Base-by-base conservation (phyloP, 1,139 yeast genomes). In the Pneumocystis wakefieldiae region DNA sequence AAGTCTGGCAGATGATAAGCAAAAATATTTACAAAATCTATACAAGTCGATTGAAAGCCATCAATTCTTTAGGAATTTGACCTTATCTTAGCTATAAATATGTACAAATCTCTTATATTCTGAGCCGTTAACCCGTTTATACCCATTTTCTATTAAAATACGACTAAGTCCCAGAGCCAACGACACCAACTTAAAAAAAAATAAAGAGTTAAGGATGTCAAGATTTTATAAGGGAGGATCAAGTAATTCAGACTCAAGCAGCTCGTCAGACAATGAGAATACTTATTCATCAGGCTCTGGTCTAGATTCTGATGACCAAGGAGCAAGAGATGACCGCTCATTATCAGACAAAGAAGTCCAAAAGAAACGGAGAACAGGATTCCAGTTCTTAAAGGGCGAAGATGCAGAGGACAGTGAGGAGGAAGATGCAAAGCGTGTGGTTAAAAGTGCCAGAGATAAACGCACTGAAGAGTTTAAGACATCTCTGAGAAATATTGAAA, bases 401-500 rank as follows among this genome's bases (percentile, higher is more conserved):
- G 80, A 71, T 61, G 75, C 78, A 57, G 84, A 80, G 66, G 86
- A 81, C 67, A 74, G 78, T 60, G 84, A 81, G 65, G 73, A 76
- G 66, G 88, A 84, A 67, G 85, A 81, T 67, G 85, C 83, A 68
- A 86, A 85, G 74, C 87, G 86, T 71, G 89, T 90, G 61, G 97
- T 92, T 70, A 91, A 87, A 76, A 84, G 94, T 66, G 96, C 97
- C 65, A 89, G 87, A 77, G 97, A 91, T 69, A 94, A 91, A 77
- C 80, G 91, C 67, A 74, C 89, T 69, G 97, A 90, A 73, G 98
- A 92, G 75, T 82, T 92, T 77, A 85, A 83, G 70, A 79, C 80
- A 48, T 76, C 83, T 57, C 81, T 86, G 70, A 86, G 83, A 71
- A 79, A 83, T 66, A 82, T 90, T 71, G 92, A 86, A 71, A 81